phyloP scores from a whole-genome alignment of 441 rosid genomes.

The Flueggea neowawraea region DNA sequence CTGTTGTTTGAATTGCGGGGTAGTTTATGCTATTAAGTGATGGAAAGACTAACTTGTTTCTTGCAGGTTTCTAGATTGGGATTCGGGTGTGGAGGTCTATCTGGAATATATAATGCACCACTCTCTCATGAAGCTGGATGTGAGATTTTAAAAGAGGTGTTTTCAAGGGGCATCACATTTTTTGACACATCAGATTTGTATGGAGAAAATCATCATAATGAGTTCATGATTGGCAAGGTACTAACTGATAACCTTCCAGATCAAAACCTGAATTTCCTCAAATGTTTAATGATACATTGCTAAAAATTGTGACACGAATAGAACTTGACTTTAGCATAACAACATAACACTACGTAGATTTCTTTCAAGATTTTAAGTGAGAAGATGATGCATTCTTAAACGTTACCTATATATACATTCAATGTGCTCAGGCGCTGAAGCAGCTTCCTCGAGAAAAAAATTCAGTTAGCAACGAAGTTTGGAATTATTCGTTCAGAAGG shows the following conservation, averaged over 20 bases:
- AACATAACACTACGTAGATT: not conserved
- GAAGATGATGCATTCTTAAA: too few species aligned
- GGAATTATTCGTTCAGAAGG: constrained; percentile 16
- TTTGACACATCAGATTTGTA: constrained; percentile 41
- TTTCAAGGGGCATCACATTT: constrained; percentile 34
- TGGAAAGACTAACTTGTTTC: too few species aligned
- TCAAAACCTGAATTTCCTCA: not conserved
- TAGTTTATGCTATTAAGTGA: not conserved
- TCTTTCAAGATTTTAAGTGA: not conserved
- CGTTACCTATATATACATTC: too few species aligned
- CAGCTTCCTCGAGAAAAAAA: constrained; percentile 40
- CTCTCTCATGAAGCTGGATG: constrained; percentile 44
- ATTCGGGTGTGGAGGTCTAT: constrained; percentile 43
- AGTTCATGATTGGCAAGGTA: constrained; percentile 46
- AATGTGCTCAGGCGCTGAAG: constrained; percentile 24
- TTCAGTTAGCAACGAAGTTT: constrained; percentile 54
- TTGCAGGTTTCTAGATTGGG: constrained; percentile 46
- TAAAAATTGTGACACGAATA: too few species aligned
- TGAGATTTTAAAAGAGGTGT: constrained; percentile 32
- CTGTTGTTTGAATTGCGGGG: not conserved
- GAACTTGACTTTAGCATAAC: too few species aligned
- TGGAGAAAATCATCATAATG: constrained; percentile 32
- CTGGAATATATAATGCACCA: constrained; percentile 31
- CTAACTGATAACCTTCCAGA: not conserved
- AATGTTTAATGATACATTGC: not conserved